phyloP scores from a whole-genome alignment of 371 early-diverging fungal genomes.

The Mortierella sp. region DNA sequence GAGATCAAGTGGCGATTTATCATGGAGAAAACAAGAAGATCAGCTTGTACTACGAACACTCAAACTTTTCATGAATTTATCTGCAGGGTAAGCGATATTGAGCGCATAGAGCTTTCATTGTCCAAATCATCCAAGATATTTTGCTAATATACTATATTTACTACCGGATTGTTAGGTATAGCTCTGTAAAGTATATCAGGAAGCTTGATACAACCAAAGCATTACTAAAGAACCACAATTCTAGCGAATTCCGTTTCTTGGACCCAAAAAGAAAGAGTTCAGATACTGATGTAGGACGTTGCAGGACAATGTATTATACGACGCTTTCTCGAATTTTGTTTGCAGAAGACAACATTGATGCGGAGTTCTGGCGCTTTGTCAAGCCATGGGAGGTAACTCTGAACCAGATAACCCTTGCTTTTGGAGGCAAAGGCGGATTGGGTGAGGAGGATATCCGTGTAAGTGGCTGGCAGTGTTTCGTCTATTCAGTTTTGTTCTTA shows the following conservation, averaged over 20 bases:
- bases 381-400: slow-evolving; percentile 71
- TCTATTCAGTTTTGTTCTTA: not conserved
- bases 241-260: slow-evolving; percentile 78
- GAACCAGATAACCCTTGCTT: slow-evolving; percentile 61
- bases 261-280: slow-evolving; percentile 65
- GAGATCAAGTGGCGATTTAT: slow-evolving; percentile 63
- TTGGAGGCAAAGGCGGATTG: slow-evolving; percentile 63
- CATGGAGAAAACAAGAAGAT: slow-evolving; percentile 63
- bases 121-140: not conserved
- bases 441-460: slow-evolving; percentile 62
- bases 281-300: slow-evolving; percentile 32
- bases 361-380: slow-evolving; percentile 79
- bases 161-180: slow-evolving; percentile 59
- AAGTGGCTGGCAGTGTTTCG: slow-evolving; percentile 3
- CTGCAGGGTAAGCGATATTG: slow-evolving; percentile 76
- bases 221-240: slow-evolving; percentile 77
- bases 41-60: slow-evolving; percentile 69
- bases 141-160: not conserved
- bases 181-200: slow-evolving; percentile 78
- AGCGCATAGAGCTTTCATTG: not conserved
- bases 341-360: slow-evolving; percentile 75
- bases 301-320: slow-evolving; percentile 81
- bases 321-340: slow-evolving; percentile 82
- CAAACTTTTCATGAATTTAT: slow-evolving; percentile 80
- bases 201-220: slow-evolving; percentile 77